Evolutionary conservation across 371 early-diverging fungal species (phyloP).

Genomic region (Rhizopus delemar): DNA sequence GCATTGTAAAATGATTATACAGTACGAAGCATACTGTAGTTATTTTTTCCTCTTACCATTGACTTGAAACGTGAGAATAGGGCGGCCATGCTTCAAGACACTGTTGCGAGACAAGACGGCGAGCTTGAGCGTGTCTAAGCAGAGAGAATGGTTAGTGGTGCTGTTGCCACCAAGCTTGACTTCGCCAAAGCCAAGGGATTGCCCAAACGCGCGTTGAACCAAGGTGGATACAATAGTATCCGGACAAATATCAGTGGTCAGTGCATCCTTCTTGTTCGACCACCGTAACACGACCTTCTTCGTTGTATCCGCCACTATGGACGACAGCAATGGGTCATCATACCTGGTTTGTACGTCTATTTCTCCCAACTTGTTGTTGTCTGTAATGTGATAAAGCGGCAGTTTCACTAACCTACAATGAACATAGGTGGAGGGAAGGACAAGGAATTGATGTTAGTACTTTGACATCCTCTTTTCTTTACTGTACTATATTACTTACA

Average conservation of each 20-base stretch:
- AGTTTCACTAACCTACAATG: slow-evolving; percentile 7
- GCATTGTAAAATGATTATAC: slow-evolving; percentile 16
- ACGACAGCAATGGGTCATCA: neutral
- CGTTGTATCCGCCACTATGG: neutral
- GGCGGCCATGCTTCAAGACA: slow-evolving; percentile 11
- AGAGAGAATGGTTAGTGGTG: slow-evolving; percentile 34
- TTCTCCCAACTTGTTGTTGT: slow-evolving; percentile 7
- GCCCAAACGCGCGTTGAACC: slow-evolving; percentile 32
- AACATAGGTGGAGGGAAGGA: too few species aligned
- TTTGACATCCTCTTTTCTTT: too few species aligned
- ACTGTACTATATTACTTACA: too few species aligned
- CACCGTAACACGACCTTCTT: neutral
- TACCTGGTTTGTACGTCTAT: slow-evolving; percentile 5
- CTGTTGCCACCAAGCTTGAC: slow-evolving; percentile 30
- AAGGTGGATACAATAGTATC: slow-evolving; percentile 32
- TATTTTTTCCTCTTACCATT: slow-evolving; percentile 20
- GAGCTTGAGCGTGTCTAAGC: slow-evolving; percentile 23
- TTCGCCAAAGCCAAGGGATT: slow-evolving; percentile 33
- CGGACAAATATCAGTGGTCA: slow-evolving; percentile 23
- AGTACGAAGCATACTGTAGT: slow-evolving; percentile 6
- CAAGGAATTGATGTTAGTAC: too few species aligned
- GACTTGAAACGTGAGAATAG: slow-evolving; percentile 17
- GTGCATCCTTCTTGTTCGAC: neutral
- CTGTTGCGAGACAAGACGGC: slow-evolving; percentile 9
- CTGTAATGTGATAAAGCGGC: slow-evolving; percentile 3